These are phyloP conservation scores for Exophiala spinifera DNA, from an alignment of 2,329 filamentous ascomycete genomes.

Conservation along the genomic window DNA sequence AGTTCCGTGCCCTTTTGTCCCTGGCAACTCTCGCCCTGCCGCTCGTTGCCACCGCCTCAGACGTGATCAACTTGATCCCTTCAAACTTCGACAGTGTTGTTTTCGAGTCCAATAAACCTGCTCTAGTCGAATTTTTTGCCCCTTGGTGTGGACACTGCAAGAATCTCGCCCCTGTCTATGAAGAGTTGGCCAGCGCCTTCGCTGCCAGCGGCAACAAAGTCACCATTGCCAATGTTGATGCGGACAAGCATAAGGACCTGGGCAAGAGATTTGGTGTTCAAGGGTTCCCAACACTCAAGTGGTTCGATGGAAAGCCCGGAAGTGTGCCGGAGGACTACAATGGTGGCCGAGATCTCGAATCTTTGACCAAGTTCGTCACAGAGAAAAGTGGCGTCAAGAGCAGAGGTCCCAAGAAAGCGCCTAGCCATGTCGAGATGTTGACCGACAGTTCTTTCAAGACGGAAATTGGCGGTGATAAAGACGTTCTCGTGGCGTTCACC, in stretches of 20 bases:
- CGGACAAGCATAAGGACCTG: constrained; percentile 79
- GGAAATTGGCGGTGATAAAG: constrained; percentile 76
- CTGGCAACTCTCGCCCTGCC: constrained; percentile 45
- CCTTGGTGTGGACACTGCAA: constrained; percentile 99
- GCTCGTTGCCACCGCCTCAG: constrained; percentile 65
- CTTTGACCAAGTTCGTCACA: constrained; percentile 72
- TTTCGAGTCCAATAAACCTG: constrained; percentile 87
- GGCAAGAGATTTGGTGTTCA: constrained; percentile 84
- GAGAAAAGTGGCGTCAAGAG: constrained; percentile 84
- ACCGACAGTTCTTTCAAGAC: constrained; percentile 75
- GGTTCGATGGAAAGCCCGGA: constrained; percentile 86
- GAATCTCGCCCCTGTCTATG: constrained; percentile 88
- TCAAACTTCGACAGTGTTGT: constrained; percentile 89
- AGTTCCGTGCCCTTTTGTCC: constrained; percentile 18
- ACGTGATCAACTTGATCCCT: constrained; percentile 85
- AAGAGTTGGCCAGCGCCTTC: constrained; percentile 77
- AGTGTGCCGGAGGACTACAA: constrained; percentile 81
- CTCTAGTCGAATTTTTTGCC: constrained; percentile 96
- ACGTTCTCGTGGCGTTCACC: constrained; percentile 93
- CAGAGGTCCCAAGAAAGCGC: constrained; percentile 67
- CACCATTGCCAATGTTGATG: constrained; percentile 92
- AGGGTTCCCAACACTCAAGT: constrained; percentile 97
- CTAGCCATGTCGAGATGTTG: constrained; percentile 75
- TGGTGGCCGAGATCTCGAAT: constrained; percentile 82
- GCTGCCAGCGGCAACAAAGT: constrained; percentile 71